Conservation (phyloP, 2,329 filamentous ascomycete species). For the Cercospora sp. region DNA sequence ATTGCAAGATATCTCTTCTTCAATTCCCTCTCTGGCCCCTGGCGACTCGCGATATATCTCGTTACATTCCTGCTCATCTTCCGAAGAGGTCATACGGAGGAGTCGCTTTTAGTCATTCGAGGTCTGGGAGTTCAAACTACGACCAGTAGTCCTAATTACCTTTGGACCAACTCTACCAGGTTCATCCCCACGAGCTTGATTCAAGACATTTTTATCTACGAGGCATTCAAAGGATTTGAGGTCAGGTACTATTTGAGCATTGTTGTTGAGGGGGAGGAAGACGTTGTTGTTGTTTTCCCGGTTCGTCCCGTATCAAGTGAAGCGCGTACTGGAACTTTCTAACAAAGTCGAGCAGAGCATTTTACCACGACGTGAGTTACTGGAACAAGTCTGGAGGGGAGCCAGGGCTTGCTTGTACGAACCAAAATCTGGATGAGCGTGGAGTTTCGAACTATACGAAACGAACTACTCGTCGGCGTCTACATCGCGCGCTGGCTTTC, state of each 20-base stretch:
- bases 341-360: constrained; percentile 51
- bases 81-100: constrained; percentile 55
- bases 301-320: constrained; percentile 42
- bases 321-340: constrained; percentile 5
- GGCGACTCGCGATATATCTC: constrained; percentile 42
- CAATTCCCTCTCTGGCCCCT: constrained; percentile 34
- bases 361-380: constrained; percentile 69
- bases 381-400: constrained; percentile 90
- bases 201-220: constrained; percentile 89
- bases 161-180: constrained; percentile 62
- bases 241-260: constrained; percentile 87
- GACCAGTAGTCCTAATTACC: constrained; percentile 67
- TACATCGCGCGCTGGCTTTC: constrained; percentile 12
- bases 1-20: constrained; percentile 30
- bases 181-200: constrained; percentile 92
- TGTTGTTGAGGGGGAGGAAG: constrained; percentile 82
- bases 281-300: constrained; percentile 94
- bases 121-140: constrained; percentile 89
- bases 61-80: constrained; percentile 27
- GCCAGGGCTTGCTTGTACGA: constrained; percentile 80
- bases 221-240: constrained; percentile 90
- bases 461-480: constrained; percentile 21
- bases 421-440: constrained; percentile 47
- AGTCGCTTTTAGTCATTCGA: constrained; percentile 83
- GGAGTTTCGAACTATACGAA: not conserved